Evolutionary conservation across 1,139 yeast species (phyloP).

Genomic region (Wickerhamomyces sp.): DNA sequence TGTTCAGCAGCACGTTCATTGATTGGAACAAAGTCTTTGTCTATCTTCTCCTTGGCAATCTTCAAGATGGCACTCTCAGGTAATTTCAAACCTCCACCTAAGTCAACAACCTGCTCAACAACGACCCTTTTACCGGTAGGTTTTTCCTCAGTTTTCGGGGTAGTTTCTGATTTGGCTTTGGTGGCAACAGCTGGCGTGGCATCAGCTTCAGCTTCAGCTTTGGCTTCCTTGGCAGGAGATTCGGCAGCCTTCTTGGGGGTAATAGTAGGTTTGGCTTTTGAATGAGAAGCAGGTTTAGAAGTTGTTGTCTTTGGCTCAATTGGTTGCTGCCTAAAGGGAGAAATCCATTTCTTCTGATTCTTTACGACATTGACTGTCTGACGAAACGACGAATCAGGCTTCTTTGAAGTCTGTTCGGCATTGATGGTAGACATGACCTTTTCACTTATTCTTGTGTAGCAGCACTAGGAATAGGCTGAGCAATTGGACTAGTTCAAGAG

Average conservation of each 20-base stretch:
- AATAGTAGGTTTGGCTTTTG: conserved; percentile 5
- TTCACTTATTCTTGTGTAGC: background rate
- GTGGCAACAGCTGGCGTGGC: background rate
- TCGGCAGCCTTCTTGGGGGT: conserved; percentile 5
- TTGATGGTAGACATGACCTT: conserved; percentile 7
- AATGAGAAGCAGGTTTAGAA: background rate
- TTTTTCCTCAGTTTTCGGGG: conserved; percentile 1
- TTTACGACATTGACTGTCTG: conserved; percentile 16
- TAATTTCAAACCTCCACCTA: conserved; percentile 49
- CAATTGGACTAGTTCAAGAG: too few species aligned
- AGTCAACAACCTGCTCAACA: conserved; percentile 37
- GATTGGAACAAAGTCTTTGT: conserved; percentile 16
- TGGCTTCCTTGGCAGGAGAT: background rate
- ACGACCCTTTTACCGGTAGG: conserved; percentile 7
- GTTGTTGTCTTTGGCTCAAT: conserved; percentile 1
- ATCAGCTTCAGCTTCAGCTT: background rate
- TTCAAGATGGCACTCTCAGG: conserved; percentile 31
- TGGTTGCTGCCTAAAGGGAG: conserved; percentile 42
- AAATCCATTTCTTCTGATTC: conserved; percentile 39
- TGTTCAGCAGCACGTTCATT: conserved; percentile 21
- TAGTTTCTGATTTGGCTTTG: background rate
- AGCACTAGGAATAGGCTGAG: background rate
- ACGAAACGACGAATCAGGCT: conserved; percentile 12
- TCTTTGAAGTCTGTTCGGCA: conserved; percentile 3
- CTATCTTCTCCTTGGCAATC: conserved; percentile 20